A percentile compares a stretch with the other conserved stretches of the same genome.
Evolutionary conservation across 2,329 filamentous ascomycete genomes (phyloP).

Genomic region (Alternaria arbusti): DNA sequence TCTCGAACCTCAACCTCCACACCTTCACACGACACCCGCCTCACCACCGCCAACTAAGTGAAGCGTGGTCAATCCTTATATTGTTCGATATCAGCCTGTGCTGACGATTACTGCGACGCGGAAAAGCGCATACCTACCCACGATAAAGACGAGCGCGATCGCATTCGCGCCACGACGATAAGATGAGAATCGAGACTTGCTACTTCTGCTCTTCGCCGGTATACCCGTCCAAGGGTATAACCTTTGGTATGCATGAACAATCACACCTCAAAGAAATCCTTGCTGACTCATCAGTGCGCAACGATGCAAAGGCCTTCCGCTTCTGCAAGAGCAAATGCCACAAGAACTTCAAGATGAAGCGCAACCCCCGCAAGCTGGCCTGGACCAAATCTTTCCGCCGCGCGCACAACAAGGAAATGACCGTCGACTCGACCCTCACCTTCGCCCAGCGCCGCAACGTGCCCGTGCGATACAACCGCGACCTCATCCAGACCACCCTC

Average conservation of each 20-base stretch:
- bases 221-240: slow-evolving; percentile 58
- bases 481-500: slow-evolving; percentile 84
- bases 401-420: slow-evolving; percentile 67
- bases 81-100: background rate
- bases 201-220: slow-evolving; percentile 73
- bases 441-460: slow-evolving; percentile 94
- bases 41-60: background rate
- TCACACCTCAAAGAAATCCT: background rate
- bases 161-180: slow-evolving; percentile 10
- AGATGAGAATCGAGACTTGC: slow-evolving; percentile 45
- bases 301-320: slow-evolving; percentile 68
- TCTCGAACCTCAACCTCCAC: slow-evolving; percentile 5
- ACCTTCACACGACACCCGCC: slow-evolving; percentile 10
- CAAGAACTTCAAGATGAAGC: slow-evolving; percentile 93
- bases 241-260: slow-evolving; percentile 58
- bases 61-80: background rate
- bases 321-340: slow-evolving; percentile 67
- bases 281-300: slow-evolving; percentile 19
- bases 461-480: slow-evolving; percentile 93
- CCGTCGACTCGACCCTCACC: slow-evolving; percentile 90
- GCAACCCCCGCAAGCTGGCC: slow-evolving; percentile 63
- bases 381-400: slow-evolving; percentile 58
- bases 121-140: slow-evolving; percentile 1
- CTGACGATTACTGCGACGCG: background rate
- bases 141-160: background rate